A percentile compares a stretch with the other conserved stretches of the same genome.
phyloP scores from a whole-genome alignment of 2,329 filamentous ascomycete genomes.

The Aspergillus fructus region DNA sequence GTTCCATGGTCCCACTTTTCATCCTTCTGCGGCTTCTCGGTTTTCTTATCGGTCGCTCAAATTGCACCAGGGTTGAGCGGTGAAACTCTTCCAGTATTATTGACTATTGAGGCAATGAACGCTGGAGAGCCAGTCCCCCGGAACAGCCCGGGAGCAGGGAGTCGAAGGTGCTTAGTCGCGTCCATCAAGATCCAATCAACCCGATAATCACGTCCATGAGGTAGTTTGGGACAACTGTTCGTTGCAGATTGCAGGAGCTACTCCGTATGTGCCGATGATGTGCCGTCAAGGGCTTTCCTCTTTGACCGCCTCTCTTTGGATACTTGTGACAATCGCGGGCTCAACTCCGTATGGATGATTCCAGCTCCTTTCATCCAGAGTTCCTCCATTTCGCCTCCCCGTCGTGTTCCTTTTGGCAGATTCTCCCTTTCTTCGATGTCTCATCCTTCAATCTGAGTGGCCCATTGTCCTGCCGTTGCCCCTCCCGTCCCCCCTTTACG shows the following conservation, averaged over 20 bases:
- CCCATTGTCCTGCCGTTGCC: conserved; percentile 18
- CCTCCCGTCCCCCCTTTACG: conserved; percentile 19
- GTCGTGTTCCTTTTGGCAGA: conserved; percentile 16
- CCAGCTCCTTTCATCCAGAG: conserved; percentile 8
- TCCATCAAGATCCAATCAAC: conserved; percentile 12
- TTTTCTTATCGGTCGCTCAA: conserved; percentile 24
- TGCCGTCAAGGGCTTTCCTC: conserved; percentile 10
- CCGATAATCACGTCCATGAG: conserved; percentile 16
- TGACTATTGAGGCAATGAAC: conserved; percentile 15
- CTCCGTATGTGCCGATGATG: conserved; percentile 15
- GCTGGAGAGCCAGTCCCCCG: conserved; percentile 23
- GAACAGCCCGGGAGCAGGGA: conserved; percentile 24
- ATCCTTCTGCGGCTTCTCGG: conserved; percentile 15
- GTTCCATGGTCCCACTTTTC: conserved; percentile 19
- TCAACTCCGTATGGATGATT: conserved; percentile 10
- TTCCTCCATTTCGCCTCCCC: conserved; percentile 8
- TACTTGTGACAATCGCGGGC: conserved; percentile 5
- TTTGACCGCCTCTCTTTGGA: conserved; percentile 22
- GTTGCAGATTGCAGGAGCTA: conserved; percentile 16
- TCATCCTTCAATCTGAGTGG: conserved; percentile 18
- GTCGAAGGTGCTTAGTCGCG: conserved; percentile 8
- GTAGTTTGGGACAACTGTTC: conserved; percentile 13
- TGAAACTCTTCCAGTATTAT: conserved; percentile 22
- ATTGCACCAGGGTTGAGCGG: conserved; percentile 22
- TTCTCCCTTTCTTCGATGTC: conserved; percentile 12